These are phyloP conservation scores for Penicillium rolfsii DNA, from an alignment of 2,329 filamentous ascomycete species.

Conservation along the genomic window DNA sequence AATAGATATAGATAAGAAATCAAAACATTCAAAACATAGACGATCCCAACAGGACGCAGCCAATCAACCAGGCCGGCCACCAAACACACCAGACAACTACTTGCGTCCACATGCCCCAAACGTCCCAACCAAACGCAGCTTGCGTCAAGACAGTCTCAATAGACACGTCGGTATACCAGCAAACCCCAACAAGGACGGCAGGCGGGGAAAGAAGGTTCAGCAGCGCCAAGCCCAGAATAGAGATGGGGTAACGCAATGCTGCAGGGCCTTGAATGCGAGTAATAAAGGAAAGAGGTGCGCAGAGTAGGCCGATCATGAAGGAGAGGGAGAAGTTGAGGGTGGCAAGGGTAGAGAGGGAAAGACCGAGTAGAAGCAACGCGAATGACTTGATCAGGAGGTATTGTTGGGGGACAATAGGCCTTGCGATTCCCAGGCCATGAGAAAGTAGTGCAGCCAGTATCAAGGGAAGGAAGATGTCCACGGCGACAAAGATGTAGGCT, in stretches of 20 bases:
- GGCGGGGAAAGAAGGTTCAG: constrained; percentile 67
- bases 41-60: constrained; percentile 41
- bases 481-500: constrained; percentile 61
- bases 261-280: constrained; percentile 33
- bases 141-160: constrained; percentile 66
- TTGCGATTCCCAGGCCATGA: constrained; percentile 49
- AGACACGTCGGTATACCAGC: constrained; percentile 52
- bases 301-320: constrained; percentile 79
- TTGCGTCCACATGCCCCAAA: constrained; percentile 87
- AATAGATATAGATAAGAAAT: neutral
- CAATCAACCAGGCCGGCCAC: constrained; percentile 89
- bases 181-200: constrained; percentile 54
- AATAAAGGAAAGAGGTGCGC: constrained; percentile 76
- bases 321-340: constrained; percentile 95
- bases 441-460: constrained; percentile 61
- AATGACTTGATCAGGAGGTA: constrained; percentile 83
- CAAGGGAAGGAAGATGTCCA: constrained; percentile 62
- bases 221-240: constrained; percentile 52
- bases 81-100: constrained; percentile 92
- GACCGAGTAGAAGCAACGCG: constrained; percentile 87
- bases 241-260: constrained; percentile 28
- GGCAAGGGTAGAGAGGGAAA: constrained; percentile 88
- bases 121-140: constrained; percentile 84
- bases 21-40: constrained; percentile 34
- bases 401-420: constrained; percentile 64